Percentiles rank a stretch among this genome's conserved stretches.
Evolutionary conservation across 2,329 filamentous ascomycete species (phyloP).

Genomic region (Monosporascus sp.): DNA sequence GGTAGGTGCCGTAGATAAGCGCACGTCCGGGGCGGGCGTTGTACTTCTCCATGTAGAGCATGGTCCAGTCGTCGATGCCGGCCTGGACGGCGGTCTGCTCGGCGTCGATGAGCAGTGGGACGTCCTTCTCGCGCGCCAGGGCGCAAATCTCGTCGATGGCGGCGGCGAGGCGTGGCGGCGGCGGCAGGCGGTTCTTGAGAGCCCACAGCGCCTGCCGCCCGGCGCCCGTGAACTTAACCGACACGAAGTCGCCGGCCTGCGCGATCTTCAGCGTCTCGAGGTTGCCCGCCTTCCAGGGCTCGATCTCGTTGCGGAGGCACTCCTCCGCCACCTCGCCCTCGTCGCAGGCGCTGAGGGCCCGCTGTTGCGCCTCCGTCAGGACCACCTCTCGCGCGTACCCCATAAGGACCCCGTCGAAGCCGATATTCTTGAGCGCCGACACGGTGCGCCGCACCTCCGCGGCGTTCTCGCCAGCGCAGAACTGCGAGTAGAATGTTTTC

Average conservation of each 20-base stretch:
- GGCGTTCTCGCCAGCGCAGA: conserved; percentile 76
- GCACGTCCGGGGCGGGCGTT: conserved; percentile 59
- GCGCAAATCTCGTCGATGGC: conserved; percentile 73
- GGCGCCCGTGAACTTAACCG: conserved; percentile 77
- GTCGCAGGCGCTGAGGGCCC: conserved; percentile 37
- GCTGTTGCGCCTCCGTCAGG: conserved; percentile 50
- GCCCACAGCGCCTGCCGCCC: conserved; percentile 66
- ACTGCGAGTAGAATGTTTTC: conserved; percentile 84
- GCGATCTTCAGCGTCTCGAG: conserved; percentile 70
- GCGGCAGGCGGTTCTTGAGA: conserved; percentile 57
- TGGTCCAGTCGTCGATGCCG: conserved; percentile 76
- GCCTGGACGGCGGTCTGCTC: conserved; percentile 76
- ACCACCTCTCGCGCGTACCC: conserved; percentile 82
- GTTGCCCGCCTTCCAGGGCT: conserved; percentile 69
- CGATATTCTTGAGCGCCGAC: conserved; percentile 62
- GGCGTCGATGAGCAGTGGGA: conserved; percentile 77
- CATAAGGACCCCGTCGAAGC: conserved; percentile 79
- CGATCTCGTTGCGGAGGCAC: conserved; percentile 55
- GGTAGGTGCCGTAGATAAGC: conserved; percentile 76
- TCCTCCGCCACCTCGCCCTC: conserved; percentile 44
- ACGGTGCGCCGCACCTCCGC: conserved; percentile 65
- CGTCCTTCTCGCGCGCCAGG: conserved; percentile 62
- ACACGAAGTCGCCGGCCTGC: conserved; percentile 63
- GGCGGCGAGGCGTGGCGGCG: conserved; percentile 58
- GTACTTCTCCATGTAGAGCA: conserved; percentile 72